Evolutionary conservation across 2,329 filamentous ascomycete species (phyloP).

Genomic region (Lachnellula occidentalis): DNA sequence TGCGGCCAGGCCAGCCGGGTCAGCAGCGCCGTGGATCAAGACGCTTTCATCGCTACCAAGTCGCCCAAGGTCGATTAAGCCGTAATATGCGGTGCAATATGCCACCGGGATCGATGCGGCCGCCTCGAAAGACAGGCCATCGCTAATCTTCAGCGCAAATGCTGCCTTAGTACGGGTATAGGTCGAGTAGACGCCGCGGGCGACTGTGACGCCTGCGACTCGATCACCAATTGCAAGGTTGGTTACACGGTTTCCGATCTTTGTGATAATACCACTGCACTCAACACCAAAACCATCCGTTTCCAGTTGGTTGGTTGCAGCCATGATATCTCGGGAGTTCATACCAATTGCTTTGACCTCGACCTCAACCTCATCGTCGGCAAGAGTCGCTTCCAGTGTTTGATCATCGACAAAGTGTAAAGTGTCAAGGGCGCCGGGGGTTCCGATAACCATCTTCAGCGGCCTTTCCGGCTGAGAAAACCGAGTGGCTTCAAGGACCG

Average conservation of each 20-base stretch:
- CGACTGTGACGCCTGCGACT: slow-evolving; percentile 25
- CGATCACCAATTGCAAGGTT: slow-evolving; percentile 29
- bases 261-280: slow-evolving; percentile 32
- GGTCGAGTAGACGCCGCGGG: slow-evolving; percentile 22
- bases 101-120: slow-evolving; percentile 24
- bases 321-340: slow-evolving; percentile 28
- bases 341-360: slow-evolving; percentile 29
- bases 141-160: slow-evolving; percentile 16
- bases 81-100: slow-evolving; percentile 26
- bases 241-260: slow-evolving; percentile 26
- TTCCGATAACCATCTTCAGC: slow-evolving; percentile 22
- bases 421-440: slow-evolving; percentile 24
- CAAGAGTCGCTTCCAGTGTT: slow-evolving; percentile 4
- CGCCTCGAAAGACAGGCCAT: slow-evolving; percentile 19
- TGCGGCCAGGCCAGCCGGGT: slow-evolving; percentile 32
- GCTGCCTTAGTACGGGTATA: slow-evolving; percentile 19
- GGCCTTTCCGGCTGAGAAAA: slow-evolving; percentile 17
- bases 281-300: slow-evolving; percentile 32
- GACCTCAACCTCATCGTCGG: slow-evolving; percentile 24
- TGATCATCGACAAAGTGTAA: slow-evolving; percentile 25
- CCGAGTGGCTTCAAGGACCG: slow-evolving; percentile 12
- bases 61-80: slow-evolving; percentile 23
- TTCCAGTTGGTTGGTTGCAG: slow-evolving; percentile 30
- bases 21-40: slow-evolving; percentile 33
- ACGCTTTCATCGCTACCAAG: slow-evolving; percentile 27